These are phyloP conservation scores for Platanthera zijinensis DNA, from an alignment of 106 monocot genomes.

Conservation along the genomic window DNA sequence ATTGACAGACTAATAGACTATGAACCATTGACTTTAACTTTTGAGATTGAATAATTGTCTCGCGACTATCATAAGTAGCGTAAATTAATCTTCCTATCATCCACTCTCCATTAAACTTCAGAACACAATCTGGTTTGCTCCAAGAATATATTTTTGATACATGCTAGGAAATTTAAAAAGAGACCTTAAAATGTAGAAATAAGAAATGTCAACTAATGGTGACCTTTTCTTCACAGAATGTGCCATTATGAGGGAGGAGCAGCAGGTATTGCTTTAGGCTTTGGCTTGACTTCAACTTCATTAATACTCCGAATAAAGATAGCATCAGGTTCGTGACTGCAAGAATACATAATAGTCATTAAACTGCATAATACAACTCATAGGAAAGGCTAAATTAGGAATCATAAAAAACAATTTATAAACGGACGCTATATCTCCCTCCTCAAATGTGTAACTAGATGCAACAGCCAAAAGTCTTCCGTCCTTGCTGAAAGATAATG, in stretches of 20 bases:
- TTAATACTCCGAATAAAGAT: conserved; percentile 77
- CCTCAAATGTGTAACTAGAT: conserved; percentile 95
- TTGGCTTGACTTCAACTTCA: conserved; percentile 93
- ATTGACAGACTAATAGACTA: too few species aligned
- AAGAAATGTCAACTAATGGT: neutral
- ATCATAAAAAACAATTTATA: neutral
- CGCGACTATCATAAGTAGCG: neutral
- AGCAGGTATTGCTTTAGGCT: conserved; percentile 73
- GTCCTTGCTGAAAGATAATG: conserved; percentile 92
- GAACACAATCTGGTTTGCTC: neutral
- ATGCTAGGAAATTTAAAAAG: neutral
- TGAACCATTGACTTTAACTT: too few species aligned
- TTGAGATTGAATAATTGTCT: neutral
- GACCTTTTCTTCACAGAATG: neutral
- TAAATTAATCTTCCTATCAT: neutral
- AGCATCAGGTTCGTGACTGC: conserved; percentile 79
- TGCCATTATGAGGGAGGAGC: conserved; percentile 32
- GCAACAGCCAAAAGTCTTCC: conserved; percentile 80
- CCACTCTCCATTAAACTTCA: neutral
- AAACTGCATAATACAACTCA: neutral
- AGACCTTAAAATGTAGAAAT: neutral
- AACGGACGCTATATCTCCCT: conserved; percentile 76
- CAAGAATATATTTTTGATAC: neutral
- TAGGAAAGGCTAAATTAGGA: neutral
- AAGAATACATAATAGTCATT: neutral